These are phyloP conservation scores for Thraustochytrium sp. DNA, from an alignment of 352 stramenopile genomes.

Conservation along the genomic window DNA sequence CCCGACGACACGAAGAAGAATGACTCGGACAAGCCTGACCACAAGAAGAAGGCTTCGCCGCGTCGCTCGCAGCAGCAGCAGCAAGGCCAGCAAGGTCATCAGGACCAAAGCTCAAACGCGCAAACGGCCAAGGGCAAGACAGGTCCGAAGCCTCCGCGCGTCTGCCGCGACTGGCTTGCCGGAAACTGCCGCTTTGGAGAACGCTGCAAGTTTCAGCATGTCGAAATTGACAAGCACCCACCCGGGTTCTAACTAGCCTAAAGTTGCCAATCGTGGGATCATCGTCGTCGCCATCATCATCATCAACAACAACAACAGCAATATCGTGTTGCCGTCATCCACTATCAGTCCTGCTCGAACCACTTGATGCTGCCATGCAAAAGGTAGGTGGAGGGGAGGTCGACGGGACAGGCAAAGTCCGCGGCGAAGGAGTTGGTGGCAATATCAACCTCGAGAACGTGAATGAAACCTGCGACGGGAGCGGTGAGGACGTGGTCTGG, in stretches of 20 bases:
- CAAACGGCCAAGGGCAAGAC: neutral
- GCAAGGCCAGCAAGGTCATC: neutral
- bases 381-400: constrained; percentile 11
- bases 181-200: constrained; percentile 6
- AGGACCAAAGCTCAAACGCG: neutral
- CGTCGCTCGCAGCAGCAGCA: neutral
- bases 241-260: neutral
- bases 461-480: neutral
- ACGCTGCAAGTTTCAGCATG: constrained; percentile 12
- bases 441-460: constrained; percentile 20
- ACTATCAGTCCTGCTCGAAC: neutral
- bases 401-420: constrained; percentile 4
- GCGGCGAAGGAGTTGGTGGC: neutral
- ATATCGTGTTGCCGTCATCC: neutral
- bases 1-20: neutral
- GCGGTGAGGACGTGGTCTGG: neutral
- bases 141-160: neutral
- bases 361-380: constrained; percentile 34
- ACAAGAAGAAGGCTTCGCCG: neutral
- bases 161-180: constrained; percentile 19
- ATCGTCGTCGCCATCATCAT: neutral
- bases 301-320: neutral
- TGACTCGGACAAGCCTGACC: neutral
- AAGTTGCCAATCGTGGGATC: neutral
- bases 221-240: constrained; percentile 4